Evolutionary conservation across 345 rosid species (phyloP), one percentile per base, ranked within the genome.

Genomic region (Mallotus nudiflorus): DNA sequence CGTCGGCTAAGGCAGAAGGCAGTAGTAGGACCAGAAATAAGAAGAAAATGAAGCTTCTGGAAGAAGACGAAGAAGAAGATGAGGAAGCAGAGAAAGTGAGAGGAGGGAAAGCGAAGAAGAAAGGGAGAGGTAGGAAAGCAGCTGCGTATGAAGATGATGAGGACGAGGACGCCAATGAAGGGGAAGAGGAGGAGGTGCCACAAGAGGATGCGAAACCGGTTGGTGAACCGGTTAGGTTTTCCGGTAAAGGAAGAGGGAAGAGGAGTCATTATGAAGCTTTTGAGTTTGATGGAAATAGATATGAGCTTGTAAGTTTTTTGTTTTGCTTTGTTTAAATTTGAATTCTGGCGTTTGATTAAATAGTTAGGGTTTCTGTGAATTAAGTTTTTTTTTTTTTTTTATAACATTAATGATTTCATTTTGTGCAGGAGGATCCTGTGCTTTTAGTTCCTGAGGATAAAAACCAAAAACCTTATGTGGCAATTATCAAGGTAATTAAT

Each of bases 401-500:
- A 22, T 5, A 7, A 13, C 1, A 9, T 54, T 6, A 33, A n/a
- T 46, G 29, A 24, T 55, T n/a, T 42, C 2, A 27, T 60, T n/a
- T 80, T 68, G 50, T 70, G 70, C 77, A 96, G 98, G 99, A 92
- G 84, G 99, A 92, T 85, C 96, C 97, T 7, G 98, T 96, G 45
- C 93, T 96, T 75, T 75, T 96, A 72, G 88, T 85, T 74, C 99
- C 99, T 0, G 98, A 87, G 74, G 96, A 91, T 72, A 69, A 72
- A 68, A 71, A 71, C 19, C 97, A 96, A 68, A 96, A 92, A 73
- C 98, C 99, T 42, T 92, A 96, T 76, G 98, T 92, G 31, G 99
- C 99, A 57, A 91, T 96, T 66, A 91, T 96, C 68, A 96, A 96
- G 98, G 99, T 95, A 83, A 73, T 60, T 19, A 19, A 54, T 33